Base-by-base conservation (phyloP, 2,329 filamentous ascomycete species). In the Botrytis sinoallii region DNA sequence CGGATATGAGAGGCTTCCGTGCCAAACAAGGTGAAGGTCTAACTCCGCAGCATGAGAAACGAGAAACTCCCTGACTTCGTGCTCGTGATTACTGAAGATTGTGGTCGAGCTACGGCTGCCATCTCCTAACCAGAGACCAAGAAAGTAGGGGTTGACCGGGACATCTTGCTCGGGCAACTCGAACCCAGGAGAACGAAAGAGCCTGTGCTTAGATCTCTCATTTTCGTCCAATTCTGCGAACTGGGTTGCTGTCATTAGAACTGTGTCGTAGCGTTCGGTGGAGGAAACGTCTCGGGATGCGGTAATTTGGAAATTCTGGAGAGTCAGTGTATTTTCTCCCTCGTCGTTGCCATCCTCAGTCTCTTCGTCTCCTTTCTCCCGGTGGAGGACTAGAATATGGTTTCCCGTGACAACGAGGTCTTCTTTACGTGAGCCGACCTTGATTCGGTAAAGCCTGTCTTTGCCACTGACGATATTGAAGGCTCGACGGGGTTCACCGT, bases 371-470 rank as follows among this genome's bases (percentile, higher is more conserved):
- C 59, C 70, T 76, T 82, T 82, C 68, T 82, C 79, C 64, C 81
- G 82, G 75, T 85, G 80, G 65, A 86, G 78, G 66, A 85, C 84
- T 55, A 87, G 78, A 69, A 86, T 86, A 77, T 86, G 85, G 78
- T 86, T 86, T 48, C 83, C 76, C 20, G 85, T 86, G 40, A 86
- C 85, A 38, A 86, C 84, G 52, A 86, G 84, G 75, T 86, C 85
- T 76, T 87, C 85, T 73, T 82, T 80, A 29, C 75, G 57, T 48
- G 76, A 77, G 7, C 75, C 81, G n/a, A 86, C 16, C 59, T 63
- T 81, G 78, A 87, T 85, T 67, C 85, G 84, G 78, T 86, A 87
- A 4, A 87, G 83, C 57, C 81, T 82, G 69, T 86, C 85, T 75
- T 80, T 79, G 63, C 86, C 86, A 69, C 77, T 84, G 73, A 86